Evolutionary conservation across 371 early-diverging fungal genomes (phyloP).

Genomic region (Mortierella polycephala): DNA sequence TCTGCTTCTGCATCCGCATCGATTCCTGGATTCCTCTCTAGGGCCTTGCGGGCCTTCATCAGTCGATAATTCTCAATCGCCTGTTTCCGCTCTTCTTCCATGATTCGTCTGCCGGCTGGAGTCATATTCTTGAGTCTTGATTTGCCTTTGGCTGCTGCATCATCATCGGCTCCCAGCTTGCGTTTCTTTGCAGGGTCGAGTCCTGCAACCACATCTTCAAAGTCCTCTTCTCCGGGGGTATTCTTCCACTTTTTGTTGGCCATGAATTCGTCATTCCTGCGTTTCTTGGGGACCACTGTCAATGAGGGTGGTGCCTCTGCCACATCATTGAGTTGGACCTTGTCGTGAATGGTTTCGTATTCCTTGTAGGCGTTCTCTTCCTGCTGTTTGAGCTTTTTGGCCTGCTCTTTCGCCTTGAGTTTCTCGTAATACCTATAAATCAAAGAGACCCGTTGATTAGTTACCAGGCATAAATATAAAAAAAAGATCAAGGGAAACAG

Average conservation of each 20-base stretch:
- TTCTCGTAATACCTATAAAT: conserved; percentile 47
- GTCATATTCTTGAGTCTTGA: conserved; percentile 46
- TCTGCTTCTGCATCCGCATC: conserved; percentile 30
- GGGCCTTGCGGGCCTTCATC: conserved; percentile 45
- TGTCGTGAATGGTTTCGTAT: conserved; percentile 44
- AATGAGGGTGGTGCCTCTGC: conserved; percentile 47
- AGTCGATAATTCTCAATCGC: conserved; percentile 52
- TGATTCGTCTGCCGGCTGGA: conserved; percentile 53
- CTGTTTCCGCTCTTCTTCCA: conserved; percentile 52
- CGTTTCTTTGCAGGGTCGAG: conserved; percentile 41
- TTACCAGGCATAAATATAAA: neutral
- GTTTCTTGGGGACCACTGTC: conserved; percentile 50
- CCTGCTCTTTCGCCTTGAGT: conserved; percentile 48
- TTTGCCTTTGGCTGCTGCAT: conserved; percentile 19
- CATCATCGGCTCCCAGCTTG: conserved; percentile 21
- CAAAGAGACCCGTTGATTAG: too few relatives aligned
- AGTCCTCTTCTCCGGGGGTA: conserved; percentile 54
- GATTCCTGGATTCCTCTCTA: conserved; percentile 19
- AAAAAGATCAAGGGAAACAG: neutral
- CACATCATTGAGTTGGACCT: conserved; percentile 41
- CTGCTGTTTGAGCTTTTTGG: conserved; percentile 43
- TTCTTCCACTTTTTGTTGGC: conserved; percentile 54
- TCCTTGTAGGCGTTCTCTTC: conserved; percentile 51
- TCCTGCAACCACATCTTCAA: conserved; percentile 41
- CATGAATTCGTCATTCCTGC: conserved; percentile 50